A percentile compares a stretch with the other conserved stretches of the same genome.
phyloP scores from a whole-genome alignment of 2,329 filamentous ascomycete genomes.

The Fusarium praegraminearum region DNA sequence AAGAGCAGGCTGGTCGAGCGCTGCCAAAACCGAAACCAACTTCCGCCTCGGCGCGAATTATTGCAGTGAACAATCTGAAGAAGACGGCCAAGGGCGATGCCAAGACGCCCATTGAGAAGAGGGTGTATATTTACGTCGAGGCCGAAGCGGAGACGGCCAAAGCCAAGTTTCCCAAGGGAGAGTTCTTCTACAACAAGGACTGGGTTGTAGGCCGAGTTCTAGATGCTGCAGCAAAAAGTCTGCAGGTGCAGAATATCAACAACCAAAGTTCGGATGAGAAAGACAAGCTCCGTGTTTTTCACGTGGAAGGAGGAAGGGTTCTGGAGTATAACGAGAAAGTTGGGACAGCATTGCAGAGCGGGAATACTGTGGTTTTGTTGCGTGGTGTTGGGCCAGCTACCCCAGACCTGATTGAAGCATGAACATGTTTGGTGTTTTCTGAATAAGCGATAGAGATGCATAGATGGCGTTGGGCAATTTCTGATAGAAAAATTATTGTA shows the following conservation, averaged over 20 bases:
- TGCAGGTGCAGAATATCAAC: conserved; percentile 87
- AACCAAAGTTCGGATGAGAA: conserved; percentile 81
- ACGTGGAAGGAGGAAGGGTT: conserved; percentile 88
- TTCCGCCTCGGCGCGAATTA: conserved; percentile 71
- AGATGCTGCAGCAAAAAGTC: conserved; percentile 79
- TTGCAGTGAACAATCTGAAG: conserved; percentile 83
- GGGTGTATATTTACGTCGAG: conserved; percentile 92
- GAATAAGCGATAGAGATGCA: conserved; percentile 25
- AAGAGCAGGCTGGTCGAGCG: conserved; percentile 68
- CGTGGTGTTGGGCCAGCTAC: conserved; percentile 82
- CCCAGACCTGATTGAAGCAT: conserved; percentile 74
- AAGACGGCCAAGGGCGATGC: conserved; percentile 90
- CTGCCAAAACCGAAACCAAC: conserved; percentile 74
- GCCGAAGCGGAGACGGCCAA: conserved; percentile 88
- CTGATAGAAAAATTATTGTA: conserved; percentile 4
- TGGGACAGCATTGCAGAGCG: conserved; percentile 77
- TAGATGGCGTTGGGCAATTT: conserved; percentile 39
- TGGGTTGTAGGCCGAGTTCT: conserved; percentile 91
- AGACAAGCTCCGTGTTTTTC: conserved; percentile 86
- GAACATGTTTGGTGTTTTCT: conserved; percentile 13
- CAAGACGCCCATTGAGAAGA: conserved; percentile 81
- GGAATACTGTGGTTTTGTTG: conserved; percentile 90
- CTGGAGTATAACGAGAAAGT: conserved; percentile 91
- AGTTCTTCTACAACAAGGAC: conserved; percentile 83
- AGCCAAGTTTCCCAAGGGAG: conserved; percentile 83